A percentile compares a stretch with the other conserved stretches of the same genome.
Conservation (phyloP, 495 filamentous ascomycete genomes). For the Daldinia vernicosa region DNA sequence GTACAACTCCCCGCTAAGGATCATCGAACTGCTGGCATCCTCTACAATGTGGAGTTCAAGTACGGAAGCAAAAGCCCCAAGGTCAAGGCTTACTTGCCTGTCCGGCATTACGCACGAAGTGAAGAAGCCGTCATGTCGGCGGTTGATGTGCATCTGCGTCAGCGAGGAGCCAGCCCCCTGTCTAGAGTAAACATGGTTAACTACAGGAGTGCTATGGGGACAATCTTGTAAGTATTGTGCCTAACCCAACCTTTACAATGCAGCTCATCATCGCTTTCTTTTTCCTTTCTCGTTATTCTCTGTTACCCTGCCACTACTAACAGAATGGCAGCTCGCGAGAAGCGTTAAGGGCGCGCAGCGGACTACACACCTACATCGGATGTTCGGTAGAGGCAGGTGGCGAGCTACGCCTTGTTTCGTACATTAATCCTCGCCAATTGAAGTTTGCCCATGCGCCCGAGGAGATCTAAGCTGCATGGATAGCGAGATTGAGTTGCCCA, state of each 20-base stretch:
- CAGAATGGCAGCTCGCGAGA: not conserved
- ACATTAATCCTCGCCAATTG: constrained; percentile 3
- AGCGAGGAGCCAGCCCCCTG: not conserved
- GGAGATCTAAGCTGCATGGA: not conserved
- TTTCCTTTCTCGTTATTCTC: not conserved
- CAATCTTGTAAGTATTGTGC: not conserved
- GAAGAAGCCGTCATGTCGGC: constrained; percentile 4
- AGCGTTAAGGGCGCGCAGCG: not conserved
- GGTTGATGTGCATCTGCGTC: not conserved
- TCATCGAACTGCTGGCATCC: constrained; percentile 14
- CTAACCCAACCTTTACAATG: too few species aligned
- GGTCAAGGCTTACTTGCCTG: constrained; percentile 8
- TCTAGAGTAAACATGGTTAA: not conserved
- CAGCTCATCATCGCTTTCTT: not conserved
- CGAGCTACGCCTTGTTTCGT: constrained; percentile 4
- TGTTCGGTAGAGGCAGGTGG: not conserved
- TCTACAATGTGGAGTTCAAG: constrained; percentile 15
- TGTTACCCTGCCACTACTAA: not conserved
- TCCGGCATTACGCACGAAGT: constrained; percentile 11
- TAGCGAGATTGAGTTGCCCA: not conserved
- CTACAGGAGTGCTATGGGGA: not conserved
- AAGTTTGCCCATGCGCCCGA: not conserved
- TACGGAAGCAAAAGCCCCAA: not conserved
- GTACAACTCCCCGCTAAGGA: not conserved
- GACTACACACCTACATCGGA: not conserved